Base-by-base conservation (phyloP, 2,329 filamentous ascomycete genomes). In the Aspergillus novoparasiticus region DNA sequence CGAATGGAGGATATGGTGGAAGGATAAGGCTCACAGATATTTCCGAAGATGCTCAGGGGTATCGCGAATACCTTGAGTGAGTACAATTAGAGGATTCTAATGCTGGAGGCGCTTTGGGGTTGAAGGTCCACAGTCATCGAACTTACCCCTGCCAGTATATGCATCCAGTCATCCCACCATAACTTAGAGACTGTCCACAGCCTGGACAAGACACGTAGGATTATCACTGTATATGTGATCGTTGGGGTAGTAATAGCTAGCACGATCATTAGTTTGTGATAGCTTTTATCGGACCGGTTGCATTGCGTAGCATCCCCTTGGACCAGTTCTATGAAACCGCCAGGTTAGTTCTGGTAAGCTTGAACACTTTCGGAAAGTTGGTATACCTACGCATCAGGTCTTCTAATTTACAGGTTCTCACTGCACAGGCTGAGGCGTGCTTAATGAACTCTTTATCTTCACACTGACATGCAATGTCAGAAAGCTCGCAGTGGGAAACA, bases 161-260 rank as follows among this genome's bases (percentile, higher is more conserved):
- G 55, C 55, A 58, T 58, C 19, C 12, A 45, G 26, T 58, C 55
- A 48, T 58, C 55, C 55, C 55, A 58, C 55, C 55, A 58, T 14
- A 58, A 21, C 26, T 30, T 46, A 11, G 9, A 41, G 26, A 30
- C 55, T 6, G 41, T 58, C 55, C 55, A 58, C 19, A 58, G 10
- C 19, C 55, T 45, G 6, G 55, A n/a, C 46, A 46, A n/a, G 19
- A 58, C 23, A 12, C 55, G 55, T n/a, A 58, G n/a, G 12, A 32
- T 30, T 12, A 58, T 28, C 41, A 48, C 46, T 9, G n/a, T 46
- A 30, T 19, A 58, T 21, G 55, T 48, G 11, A 58, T 16, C 1
- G 28, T 11, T 12, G 55, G 55, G 23, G 41, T 34, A 28, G 19
- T 12, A 23, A 58, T 30, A 30, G 55, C 55, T n/a, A 58, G 28